A percentile compares a stretch with the other conserved stretches of the same genome.
Conservation (phyloP, 345 rosid species). For the Melaleuca alternifolia region DNA sequence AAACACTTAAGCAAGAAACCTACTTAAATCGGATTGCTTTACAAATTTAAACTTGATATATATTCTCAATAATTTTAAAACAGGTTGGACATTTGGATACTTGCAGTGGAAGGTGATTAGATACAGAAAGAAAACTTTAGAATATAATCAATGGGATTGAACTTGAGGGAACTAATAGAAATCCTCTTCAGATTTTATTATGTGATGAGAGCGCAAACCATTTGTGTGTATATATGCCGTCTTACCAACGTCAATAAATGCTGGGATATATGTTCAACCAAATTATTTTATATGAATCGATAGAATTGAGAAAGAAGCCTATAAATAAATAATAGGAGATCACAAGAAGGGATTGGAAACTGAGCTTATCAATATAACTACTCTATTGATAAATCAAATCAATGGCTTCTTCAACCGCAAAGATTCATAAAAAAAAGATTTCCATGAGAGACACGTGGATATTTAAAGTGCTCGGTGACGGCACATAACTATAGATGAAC, state of each 20-base stretch:
- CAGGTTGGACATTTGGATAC: not conserved
- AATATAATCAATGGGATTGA: no score
- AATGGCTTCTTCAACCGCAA: not conserved
- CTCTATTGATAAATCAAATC: not conserved
- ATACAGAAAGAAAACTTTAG: not conserved
- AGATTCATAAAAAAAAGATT: not conserved
- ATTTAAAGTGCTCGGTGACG: not conserved
- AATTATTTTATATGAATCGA: not conserved
- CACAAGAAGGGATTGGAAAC: not conserved
- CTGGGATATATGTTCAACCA: not conserved
- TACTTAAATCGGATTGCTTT: not conserved
- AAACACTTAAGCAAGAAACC: no score
- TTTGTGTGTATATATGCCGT: not conserved
- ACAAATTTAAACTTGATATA: not conserved
- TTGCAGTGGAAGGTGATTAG: not conserved
- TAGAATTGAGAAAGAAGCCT: not conserved
- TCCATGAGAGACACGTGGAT: not conserved
- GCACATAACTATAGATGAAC: not conserved
- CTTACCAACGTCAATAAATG: not conserved
- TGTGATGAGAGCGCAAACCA: not conserved
- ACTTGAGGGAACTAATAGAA: not conserved
- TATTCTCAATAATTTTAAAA: not conserved
- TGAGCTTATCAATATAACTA: not conserved
- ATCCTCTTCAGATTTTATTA: not conserved
- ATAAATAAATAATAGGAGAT: no score